A percentile compares a stretch with the other conserved stretches of the same genome.
phyloP scores from a whole-genome alignment of 2,329 filamentous ascomycete genomes.

The Didymella glomerata region DNA sequence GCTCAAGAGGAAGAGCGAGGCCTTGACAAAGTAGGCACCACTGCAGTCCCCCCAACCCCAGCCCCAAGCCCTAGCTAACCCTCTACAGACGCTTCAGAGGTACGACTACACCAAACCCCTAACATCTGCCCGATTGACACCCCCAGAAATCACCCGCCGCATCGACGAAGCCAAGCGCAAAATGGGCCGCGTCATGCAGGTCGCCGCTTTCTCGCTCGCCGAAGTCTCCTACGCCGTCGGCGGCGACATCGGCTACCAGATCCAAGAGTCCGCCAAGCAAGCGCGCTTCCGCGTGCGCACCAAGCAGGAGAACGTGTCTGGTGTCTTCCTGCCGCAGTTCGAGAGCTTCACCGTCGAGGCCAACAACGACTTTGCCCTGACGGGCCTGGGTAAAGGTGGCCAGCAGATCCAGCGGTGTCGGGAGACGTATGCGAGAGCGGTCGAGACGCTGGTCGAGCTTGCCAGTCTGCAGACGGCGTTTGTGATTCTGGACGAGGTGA shows the following conservation, averaged over 20 bases:
- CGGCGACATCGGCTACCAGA: conserved; percentile 92
- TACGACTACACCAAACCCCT: conserved; percentile 54
- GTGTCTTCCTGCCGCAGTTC: conserved; percentile 91
- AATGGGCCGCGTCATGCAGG: conserved; percentile 99
- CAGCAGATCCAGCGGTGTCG: conserved; percentile 95
- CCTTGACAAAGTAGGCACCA: conserved; percentile 83
- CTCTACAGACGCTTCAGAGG: conserved; percentile 81
- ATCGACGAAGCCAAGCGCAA: conserved; percentile 99
- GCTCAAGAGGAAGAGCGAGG: conserved; percentile 97
- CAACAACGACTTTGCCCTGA: conserved; percentile 95
- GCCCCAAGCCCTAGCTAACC: conserved; percentile 19
- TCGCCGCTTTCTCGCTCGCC: conserved; percentile 95
- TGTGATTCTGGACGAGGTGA: conserved; percentile 97
- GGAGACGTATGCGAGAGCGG: conserved; percentile 94
- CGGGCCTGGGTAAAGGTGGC: conserved; percentile 93
- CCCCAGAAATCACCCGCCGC: conserved; percentile 83
- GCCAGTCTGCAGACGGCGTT: conserved; percentile 97
- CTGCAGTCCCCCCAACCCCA: no score
- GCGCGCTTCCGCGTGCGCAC: conserved; percentile 92
- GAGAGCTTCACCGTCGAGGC: conserved; percentile 90
- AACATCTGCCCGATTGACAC: conserved; percentile 11
- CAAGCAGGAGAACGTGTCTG: conserved; percentile 98
- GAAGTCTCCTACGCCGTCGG: conserved; percentile 98
- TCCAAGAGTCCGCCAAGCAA: conserved; percentile 93
- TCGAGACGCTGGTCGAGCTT: conserved; percentile 94